These are phyloP conservation scores for Akanthomyces uredinophilus DNA, from an alignment of 2,329 filamentous ascomycete species.

Conservation along the genomic window DNA sequence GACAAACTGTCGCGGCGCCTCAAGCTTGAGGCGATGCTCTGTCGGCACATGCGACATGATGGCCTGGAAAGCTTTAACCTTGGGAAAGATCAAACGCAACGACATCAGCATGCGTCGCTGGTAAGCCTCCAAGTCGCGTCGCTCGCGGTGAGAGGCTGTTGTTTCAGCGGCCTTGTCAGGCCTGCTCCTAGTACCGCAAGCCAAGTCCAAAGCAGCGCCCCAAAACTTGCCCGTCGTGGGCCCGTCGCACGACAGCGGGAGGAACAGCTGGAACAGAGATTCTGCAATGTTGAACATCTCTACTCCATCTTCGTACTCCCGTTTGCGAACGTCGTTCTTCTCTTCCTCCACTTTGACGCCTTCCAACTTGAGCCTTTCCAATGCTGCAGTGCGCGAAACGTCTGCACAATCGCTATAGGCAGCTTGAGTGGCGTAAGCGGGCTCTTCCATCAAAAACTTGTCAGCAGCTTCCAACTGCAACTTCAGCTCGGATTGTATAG, in stretches of 20 bases:
- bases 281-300: slow-evolving; percentile 39
- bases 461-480: slow-evolving; percentile 24
- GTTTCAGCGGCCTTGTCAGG: slow-evolving; percentile 11
- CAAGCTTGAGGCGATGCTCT: slow-evolving; percentile 25
- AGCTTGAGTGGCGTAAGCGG: slow-evolving; percentile 24
- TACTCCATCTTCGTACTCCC: slow-evolving; percentile 28
- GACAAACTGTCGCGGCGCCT: slow-evolving; percentile 32
- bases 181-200: slow-evolving; percentile 22
- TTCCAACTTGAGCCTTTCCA: slow-evolving; percentile 20
- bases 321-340: slow-evolving; percentile 21
- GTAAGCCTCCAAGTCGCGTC: neutral
- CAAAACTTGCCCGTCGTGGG: slow-evolving; percentile 39
- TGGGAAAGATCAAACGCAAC: slow-evolving; percentile 12
- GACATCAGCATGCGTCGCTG: neutral
- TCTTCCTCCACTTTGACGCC: slow-evolving; percentile 23
- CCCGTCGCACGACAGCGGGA: slow-evolving; percentile 31
- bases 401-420: slow-evolving; percentile 24
- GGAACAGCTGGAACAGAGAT: slow-evolving; percentile 37
- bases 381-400: slow-evolving; percentile 21
- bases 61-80: slow-evolving; percentile 26
- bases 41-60: slow-evolving; percentile 25
- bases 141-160: neutral
- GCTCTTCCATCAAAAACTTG: slow-evolving; percentile 24
- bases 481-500: slow-evolving; percentile 17
- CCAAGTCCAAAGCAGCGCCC: slow-evolving; percentile 33